These are phyloP conservation scores for Telfairia occidentalis DNA, from an alignment of 331 rosid species.

Conservation along the genomic window DNA sequence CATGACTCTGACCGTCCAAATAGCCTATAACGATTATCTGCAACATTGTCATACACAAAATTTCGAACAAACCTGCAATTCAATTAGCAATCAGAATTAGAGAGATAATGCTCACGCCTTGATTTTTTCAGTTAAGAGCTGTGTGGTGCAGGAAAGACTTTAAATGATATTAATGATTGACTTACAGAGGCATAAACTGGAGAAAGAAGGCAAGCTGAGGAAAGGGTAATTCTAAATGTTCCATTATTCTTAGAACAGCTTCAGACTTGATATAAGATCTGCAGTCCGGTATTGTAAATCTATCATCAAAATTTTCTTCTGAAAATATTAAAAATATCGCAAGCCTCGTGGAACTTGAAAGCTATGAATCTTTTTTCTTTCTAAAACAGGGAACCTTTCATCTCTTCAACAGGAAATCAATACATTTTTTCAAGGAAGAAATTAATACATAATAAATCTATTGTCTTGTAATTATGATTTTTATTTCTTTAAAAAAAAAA, in stretches of 20 bases:
- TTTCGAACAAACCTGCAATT: conserved; percentile 61
- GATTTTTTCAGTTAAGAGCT: neutral
- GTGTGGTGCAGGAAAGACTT: neutral
- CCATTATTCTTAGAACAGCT: conserved; percentile 91
- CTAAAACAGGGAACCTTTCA: neutral
- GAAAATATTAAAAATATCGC: neutral
- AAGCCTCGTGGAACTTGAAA: neutral
- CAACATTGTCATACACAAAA: conserved; percentile 71
- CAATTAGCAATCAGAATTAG: neutral
- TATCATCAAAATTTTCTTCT: neutral
- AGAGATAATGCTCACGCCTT: neutral
- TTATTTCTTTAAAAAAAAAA: neutral
- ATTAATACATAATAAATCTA: too few relatives aligned
- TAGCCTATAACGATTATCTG: conserved; percentile 63
- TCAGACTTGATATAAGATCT: conserved; percentile 74
- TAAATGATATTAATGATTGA: conserved; percentile 13
- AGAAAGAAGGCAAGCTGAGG: conserved; percentile 63
- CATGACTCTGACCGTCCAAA: conserved; percentile 86
- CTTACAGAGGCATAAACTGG: conserved; percentile 76
- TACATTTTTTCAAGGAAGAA: too few relatives aligned
- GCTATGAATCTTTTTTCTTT: neutral
- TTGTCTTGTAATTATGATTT: neutral
- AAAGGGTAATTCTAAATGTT: conserved; percentile 67
- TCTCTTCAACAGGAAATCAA: neutral
- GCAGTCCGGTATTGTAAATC: conserved; percentile 23